Evolutionary conservation across 768 basidiomycete species (phyloP).

Genomic region (Suillus occidentalis): DNA sequence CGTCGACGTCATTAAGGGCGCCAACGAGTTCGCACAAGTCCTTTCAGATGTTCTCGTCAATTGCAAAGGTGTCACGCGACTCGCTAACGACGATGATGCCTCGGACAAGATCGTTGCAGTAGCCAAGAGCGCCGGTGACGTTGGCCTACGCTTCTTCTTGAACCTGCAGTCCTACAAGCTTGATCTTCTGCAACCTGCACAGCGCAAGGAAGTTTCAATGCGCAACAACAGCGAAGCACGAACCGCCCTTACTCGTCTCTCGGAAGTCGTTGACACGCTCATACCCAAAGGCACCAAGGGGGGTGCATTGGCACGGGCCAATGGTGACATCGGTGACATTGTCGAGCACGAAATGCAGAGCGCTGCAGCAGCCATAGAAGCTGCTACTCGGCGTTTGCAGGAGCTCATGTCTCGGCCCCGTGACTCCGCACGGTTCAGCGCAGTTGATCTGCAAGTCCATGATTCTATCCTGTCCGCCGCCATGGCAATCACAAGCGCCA

Average conservation of each 20-base stretch:
- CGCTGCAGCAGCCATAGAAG: constrained; percentile 91
- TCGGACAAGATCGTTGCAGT: constrained; percentile 85
- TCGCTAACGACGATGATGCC: constrained; percentile 88
- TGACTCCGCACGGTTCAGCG: constrained; percentile 83
- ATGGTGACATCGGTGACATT: constrained; percentile 92
- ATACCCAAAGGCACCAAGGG: constrained; percentile 81
- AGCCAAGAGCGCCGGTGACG: constrained; percentile 85
- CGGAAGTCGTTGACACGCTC: constrained; percentile 82
- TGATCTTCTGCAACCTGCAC: constrained; percentile 68
- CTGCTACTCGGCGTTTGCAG: constrained; percentile 86
- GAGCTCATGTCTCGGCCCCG: constrained; percentile 89
- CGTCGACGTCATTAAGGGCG: constrained; percentile 96
- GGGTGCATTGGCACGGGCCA: constrained; percentile 68
- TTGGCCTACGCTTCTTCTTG: constrained; percentile 89
- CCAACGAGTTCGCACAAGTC: constrained; percentile 94
- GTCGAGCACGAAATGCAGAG: constrained; percentile 96
- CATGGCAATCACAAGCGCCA: constrained; percentile 93
- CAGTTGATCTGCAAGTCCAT: constrained; percentile 94
- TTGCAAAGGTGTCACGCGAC: constrained; percentile 93
- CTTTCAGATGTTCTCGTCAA: constrained; percentile 90
- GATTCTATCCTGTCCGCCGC: constrained; percentile 95
- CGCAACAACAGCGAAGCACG: constrained; percentile 87
- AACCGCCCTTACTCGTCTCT: constrained; percentile 78
- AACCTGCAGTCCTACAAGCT: constrained; percentile 96
- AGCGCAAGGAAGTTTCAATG: constrained; percentile 84